Evolutionary conservation across 176 grass and related monocot genomes (phyloP).

Genomic region (Urochloa ruziziensis): DNA sequence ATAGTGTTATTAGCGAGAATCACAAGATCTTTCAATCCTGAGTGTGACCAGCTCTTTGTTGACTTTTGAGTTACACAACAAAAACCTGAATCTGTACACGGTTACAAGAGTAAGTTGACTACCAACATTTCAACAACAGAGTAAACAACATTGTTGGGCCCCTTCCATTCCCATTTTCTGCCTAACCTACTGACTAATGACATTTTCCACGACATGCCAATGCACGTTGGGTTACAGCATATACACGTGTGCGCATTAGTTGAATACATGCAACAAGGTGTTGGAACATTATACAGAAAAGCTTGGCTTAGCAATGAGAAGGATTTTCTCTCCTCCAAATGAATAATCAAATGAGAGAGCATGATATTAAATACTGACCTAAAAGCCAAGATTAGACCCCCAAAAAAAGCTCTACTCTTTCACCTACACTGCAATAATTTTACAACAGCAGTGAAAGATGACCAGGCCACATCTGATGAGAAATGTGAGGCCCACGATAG

Average conservation of each 20-base stretch:
- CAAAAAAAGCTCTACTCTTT: slow-evolving; percentile 51
- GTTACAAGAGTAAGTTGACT: slow-evolving; percentile 5
- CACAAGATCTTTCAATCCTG: background rate
- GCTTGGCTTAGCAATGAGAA: slow-evolving; percentile 50
- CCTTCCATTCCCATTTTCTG: slow-evolving; percentile 29
- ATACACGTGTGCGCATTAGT: slow-evolving; percentile 41
- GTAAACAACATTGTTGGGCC: slow-evolving; percentile 12
- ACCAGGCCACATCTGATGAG: slow-evolving; percentile 19
- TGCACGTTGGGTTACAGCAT: slow-evolving; percentile 37
- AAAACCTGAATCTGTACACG: background rate
- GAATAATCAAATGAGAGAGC: slow-evolving; percentile 65
- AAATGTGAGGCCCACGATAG: slow-evolving; percentile 15
- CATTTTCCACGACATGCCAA: slow-evolving; percentile 38
- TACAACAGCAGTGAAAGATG: slow-evolving; percentile 45
- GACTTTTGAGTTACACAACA: slow-evolving; percentile 2
- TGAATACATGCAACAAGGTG: slow-evolving; percentile 47
- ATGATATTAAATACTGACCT: slow-evolving; percentile 50
- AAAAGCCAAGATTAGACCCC: slow-evolving; percentile 51
- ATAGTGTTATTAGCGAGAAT: background rate
- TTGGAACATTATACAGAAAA: slow-evolving; percentile 47
- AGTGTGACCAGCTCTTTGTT: background rate
- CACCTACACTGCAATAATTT: slow-evolving; percentile 49
- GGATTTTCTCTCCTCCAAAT: slow-evolving; percentile 48
- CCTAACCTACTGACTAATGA: slow-evolving; percentile 36
- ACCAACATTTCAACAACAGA: slow-evolving; percentile 28